Conservation (phyloP, 1,284 basidiomycete species). For the Stereum hirsutum region DNA sequence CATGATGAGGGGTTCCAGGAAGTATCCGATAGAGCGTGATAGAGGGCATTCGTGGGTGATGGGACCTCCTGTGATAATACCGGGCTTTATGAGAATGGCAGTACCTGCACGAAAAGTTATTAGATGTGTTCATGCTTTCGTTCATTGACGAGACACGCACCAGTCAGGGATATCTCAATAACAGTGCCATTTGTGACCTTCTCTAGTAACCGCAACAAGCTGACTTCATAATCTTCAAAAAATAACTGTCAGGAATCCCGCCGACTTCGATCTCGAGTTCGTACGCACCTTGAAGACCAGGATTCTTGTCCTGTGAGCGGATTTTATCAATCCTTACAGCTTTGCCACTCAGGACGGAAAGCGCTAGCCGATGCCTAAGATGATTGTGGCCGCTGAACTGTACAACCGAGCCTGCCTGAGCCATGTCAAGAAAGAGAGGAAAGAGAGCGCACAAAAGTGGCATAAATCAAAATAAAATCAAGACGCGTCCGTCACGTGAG, state of each 20-base stretch:
- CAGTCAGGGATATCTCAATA: slow-evolving; percentile 95
- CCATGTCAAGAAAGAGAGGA: too few relatives aligned
- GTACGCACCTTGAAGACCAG: slow-evolving; percentile 77
- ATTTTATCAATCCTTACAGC: slow-evolving; percentile 86
- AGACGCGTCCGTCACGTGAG: too few relatives aligned
- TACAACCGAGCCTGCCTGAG: slow-evolving; percentile 31
- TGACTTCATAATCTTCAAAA: slow-evolving; percentile 82
- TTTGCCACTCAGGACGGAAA: slow-evolving; percentile 85
- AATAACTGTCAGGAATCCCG: neutral
- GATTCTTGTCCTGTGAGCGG: slow-evolving; percentile 86
- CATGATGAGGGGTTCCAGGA: slow-evolving; percentile 84
- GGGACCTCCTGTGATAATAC: slow-evolving; percentile 80
- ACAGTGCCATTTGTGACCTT: slow-evolving; percentile 92
- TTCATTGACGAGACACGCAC: slow-evolving; percentile 32
- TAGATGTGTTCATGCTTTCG: too few relatives aligned
- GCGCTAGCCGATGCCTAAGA: slow-evolving; percentile 78
- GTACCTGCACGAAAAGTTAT: slow-evolving; percentile 54
- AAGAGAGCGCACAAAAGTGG: too few relatives aligned
- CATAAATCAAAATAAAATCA: too few relatives aligned
- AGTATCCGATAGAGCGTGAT: slow-evolving; percentile 88
- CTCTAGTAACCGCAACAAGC: slow-evolving; percentile 82
- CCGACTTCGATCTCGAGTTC: neutral
- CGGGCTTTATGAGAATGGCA: slow-evolving; percentile 85
- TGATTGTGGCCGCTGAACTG: slow-evolving; percentile 76
- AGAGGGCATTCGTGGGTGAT: slow-evolving; percentile 84